phyloP scores from a whole-genome alignment of 495 filamentous ascomycete species.

The Talaromyces liani region DNA sequence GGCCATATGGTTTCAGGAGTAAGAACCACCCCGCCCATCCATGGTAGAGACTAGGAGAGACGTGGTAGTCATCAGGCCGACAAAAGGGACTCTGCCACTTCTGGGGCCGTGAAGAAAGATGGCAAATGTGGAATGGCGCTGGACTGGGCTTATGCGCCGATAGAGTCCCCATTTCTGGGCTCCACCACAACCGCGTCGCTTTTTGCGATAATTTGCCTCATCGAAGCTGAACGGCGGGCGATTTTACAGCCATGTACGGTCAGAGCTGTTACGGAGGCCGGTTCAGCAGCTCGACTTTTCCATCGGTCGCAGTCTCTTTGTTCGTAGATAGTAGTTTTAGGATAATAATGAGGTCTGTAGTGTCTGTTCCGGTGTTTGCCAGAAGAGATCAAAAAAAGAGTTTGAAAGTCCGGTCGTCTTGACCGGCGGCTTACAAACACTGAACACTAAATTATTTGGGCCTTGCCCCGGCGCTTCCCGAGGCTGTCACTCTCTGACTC shows the following conservation, averaged over 20 bases:
- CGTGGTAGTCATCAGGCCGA: neutral
- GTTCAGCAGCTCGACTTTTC: neutral
- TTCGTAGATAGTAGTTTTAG: neutral
- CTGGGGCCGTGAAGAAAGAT: neutral
- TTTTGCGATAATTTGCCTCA: conserved; percentile 1
- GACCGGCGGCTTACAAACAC: neutral
- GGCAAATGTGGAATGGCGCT: conserved; percentile 1
- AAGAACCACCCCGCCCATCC: neutral
- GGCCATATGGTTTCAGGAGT: neutral
- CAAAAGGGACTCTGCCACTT: neutral
- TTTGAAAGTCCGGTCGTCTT: conserved; percentile 3
- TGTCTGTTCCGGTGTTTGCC: neutral
- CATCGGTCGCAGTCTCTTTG: neutral
- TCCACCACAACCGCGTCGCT: conserved; percentile 3
- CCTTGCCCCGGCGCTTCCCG: conserved; percentile 2
- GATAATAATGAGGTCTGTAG: neutral
- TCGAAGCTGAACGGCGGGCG: neutral
- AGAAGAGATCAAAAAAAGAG: neutral
- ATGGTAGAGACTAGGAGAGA: neutral
- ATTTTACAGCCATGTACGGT: neutral
- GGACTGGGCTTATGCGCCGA: neutral
- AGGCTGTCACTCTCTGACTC: neutral
- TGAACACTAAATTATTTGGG: neutral
- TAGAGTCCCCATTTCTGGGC: neutral
- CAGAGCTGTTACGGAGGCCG: neutral